These are phyloP conservation scores for Fusarium pininemorale DNA, from an alignment of 2,329 filamentous ascomycete species.

Conservation along the genomic window DNA sequence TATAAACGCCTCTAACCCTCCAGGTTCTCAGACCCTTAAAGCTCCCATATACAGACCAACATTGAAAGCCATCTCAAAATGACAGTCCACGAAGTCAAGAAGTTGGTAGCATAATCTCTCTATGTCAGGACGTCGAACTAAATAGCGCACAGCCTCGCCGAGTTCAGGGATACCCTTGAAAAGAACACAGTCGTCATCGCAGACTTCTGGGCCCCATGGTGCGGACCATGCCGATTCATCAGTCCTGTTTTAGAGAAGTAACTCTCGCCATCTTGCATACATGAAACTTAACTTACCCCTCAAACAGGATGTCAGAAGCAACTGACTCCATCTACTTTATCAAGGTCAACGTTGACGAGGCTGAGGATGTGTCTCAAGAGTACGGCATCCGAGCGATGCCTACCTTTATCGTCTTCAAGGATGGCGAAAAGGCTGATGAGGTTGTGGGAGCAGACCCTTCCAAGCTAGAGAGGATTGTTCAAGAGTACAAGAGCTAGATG, in stretches of 20 bases:
- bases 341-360: background rate
- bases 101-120: background rate
- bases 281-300: background rate
- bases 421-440: background rate
- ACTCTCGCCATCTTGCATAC: fast-evolving
- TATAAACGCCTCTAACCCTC: background rate
- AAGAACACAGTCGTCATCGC: background rate
- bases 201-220: constrained; percentile 19
- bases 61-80: background rate
- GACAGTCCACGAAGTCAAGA: background rate
- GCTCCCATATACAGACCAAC: background rate
- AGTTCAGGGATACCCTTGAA: background rate
- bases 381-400: constrained; percentile 6
- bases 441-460: background rate
- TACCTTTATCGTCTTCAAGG: background rate
- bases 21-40: background rate
- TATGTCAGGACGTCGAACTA: fast-evolving
- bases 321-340: background rate
- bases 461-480: background rate
- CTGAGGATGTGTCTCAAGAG: background rate
- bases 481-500: background rate
- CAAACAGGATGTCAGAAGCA: background rate
- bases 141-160: background rate
- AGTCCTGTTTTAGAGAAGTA: background rate
- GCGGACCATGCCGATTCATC: constrained; percentile 6